Base-by-base conservation (phyloP, 352 stramenopile species). In the Phytophthora megakarya region DNA sequence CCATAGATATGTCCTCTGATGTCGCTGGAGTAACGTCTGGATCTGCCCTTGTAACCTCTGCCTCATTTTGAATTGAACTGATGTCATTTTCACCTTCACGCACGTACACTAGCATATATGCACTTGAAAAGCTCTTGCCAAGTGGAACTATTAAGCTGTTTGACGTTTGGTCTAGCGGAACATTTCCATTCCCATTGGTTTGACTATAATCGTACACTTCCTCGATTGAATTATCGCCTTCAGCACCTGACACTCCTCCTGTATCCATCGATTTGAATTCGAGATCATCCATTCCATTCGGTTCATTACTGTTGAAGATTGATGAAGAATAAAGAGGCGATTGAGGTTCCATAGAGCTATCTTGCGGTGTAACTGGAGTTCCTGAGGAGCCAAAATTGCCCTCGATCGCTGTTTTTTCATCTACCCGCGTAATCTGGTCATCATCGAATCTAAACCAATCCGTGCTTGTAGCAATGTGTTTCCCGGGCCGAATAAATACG, bases 21-120 rank as follows among this genome's bases (percentile, higher is more conserved):
- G 50, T 23, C 37, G 44, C 54, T 44, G 51, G 33, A 18, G 28
- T 53, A 13, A 25, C 8, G 35, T 48, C 39, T 61, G 22, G 35
- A 21, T 57, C 25, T 0, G n/a, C 28, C 45, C 3, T 49, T 37
- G 23, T 42, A 32, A 23, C 35, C 37, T 0, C n/a, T 22, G 35
- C 25, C 11, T 67, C 44, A 7, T 76, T 66, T 42, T 76, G 63
- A 51, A 92, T 90, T 3, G 67, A 76, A 48, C 50, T 70, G 44
- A 90, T 86, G 37, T 90, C 86, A 38, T 90, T 94, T 26, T 82
- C 68, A 12, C 84, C 84, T 45, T 92, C 84, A 3, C 86, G 86
- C 13, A 95, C 76, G 52, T 95, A 95, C 26, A 95, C 88, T 4
- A 96, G 85, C 88, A 96, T 96, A 56, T 96, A 96, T 4, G 88